Evolutionary conservation across 371 early-diverging fungal species (phyloP).

Genomic region (Apophysomyces sp.): DNA sequence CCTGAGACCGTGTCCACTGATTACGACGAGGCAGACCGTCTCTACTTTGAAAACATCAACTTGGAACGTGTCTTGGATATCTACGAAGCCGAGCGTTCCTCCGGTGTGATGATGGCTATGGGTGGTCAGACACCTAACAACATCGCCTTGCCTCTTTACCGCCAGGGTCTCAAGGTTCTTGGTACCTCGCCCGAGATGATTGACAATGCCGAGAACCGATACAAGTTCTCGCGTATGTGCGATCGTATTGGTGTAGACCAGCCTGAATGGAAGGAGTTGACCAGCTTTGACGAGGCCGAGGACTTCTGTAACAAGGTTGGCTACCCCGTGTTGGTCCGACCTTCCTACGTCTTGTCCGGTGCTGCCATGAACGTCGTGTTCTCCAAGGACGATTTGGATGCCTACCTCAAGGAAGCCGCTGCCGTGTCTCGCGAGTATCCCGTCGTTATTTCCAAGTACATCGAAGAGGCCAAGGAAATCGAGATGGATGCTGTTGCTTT

Average conservation of each 20-base stretch:
- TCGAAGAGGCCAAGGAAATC: conserved; percentile 94
- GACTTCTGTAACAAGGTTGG: conserved; percentile 84
- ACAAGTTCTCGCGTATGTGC: conserved; percentile 93
- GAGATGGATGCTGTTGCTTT: conserved; percentile 95
- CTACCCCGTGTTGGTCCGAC: conserved; percentile 93
- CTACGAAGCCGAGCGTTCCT: conserved; percentile 82
- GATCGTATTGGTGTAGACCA: conserved; percentile 95
- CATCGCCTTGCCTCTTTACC: conserved; percentile 85
- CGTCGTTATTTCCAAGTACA: conserved; percentile 95
- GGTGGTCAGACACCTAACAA: conserved; percentile 98
- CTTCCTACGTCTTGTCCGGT: conserved; percentile 94
- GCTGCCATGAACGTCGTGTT: conserved; percentile 96
- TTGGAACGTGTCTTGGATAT: conserved; percentile 93
- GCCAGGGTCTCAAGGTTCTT: conserved; percentile 84
- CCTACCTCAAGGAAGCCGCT: conserved; percentile 82
- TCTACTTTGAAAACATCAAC: conserved; percentile 93
- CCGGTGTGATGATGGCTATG: conserved; percentile 88
- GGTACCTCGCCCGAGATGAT: conserved; percentile 95
- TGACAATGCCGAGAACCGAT: conserved; percentile 92
- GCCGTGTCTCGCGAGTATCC: conserved; percentile 91
- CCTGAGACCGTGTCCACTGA: conserved; percentile 97
- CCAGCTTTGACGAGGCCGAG: conserved; percentile 80
- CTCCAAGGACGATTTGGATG: conserved; percentile 73
- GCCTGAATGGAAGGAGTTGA: conserved; percentile 93
- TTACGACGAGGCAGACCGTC: conserved; percentile 93